These are phyloP conservation scores for Aurifilum marmelostoma DNA, from an alignment of 2,329 filamentous ascomycete species.

Conservation along the genomic window DNA sequence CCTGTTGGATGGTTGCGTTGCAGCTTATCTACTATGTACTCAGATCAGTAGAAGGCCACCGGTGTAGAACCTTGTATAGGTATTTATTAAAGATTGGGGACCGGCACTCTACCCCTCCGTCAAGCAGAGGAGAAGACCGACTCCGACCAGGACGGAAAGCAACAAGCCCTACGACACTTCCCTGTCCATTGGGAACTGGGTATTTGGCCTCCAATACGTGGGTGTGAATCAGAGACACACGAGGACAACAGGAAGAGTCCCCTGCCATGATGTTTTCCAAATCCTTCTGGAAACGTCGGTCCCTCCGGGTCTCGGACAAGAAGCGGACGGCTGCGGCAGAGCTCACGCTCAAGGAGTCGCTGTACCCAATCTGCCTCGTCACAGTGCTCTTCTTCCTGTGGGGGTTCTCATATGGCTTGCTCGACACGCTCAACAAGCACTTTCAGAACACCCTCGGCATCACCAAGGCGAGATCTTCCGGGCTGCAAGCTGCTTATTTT, in stretches of 20 bases:
- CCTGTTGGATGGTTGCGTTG: background rate
- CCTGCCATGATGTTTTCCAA: slow-evolving; percentile 46
- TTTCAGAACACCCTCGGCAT: slow-evolving; percentile 61
- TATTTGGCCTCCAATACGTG: background rate
- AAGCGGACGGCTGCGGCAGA: slow-evolving; percentile 50
- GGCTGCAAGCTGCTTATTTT: slow-evolving; percentile 67
- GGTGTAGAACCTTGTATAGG: too few species aligned
- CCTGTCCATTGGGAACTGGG: background rate
- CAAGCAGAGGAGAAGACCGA: background rate
- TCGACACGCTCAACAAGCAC: slow-evolving; percentile 58
- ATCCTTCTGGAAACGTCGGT: slow-evolving; percentile 49
- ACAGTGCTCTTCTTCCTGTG: slow-evolving; percentile 68
- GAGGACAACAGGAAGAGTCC: background rate
- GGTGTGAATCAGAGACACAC: background rate
- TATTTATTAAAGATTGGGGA: too few species aligned
- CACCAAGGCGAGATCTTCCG: slow-evolving; percentile 59
- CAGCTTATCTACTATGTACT: background rate
- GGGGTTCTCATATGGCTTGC: slow-evolving; percentile 61
- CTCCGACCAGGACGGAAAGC: background rate
- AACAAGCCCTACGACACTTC: too few species aligned
- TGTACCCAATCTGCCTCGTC: slow-evolving; percentile 68
- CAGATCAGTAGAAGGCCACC: too few species aligned
- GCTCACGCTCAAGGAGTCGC: slow-evolving; percentile 67
- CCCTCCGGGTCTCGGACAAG: slow-evolving; percentile 48
- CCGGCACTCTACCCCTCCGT: background rate